Evolutionary conservation across 441 rosid genomes (phyloP), one percentile per base, ranked within the genome.

Genomic region (Eutrema salsugineum): DNA sequence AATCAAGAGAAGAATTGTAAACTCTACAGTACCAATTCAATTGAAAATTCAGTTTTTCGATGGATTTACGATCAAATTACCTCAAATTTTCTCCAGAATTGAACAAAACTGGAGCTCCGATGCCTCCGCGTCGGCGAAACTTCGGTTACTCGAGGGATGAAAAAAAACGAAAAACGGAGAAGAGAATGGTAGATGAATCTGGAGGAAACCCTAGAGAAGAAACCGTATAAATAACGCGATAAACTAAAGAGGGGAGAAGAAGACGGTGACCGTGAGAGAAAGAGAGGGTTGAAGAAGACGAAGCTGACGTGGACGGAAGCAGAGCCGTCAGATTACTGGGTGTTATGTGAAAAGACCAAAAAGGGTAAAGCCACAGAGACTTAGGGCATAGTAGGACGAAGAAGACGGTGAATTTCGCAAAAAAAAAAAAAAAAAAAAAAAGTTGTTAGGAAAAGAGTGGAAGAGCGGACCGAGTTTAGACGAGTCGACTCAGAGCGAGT

Each of bases 201-300:
- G 73, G 44, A 72, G 71, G 88, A 84, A 88, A 88, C 94, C 97
- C 97, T 89, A 91, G 82, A 43, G 36, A 68, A 6, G 48, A 63
- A 77, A 65, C 20, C 72, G 55, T 54, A 69, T 73, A 68, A 53
- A 73, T 54, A 60, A 66, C 27, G 73, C 65, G 79, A 72, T 53
- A 48, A 51, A 68, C 76, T 65, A 51, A 62, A 78, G 54, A 30
- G 78, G 78, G 72, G 75, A 78, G 73, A 56, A 67, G 76, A 74
- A 73, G 78, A 63, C 64, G 75, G 75, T 80, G 57, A 63, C 60
- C 47, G 58, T 72, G 72, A 60, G 62, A 61, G 69, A 33, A 78
- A 68, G 59, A 63, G 65, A 70, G 79, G 59, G 85, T 77, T 78
- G 97, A 81, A 82, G 97, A 87, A 84, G 97, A 86, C 94, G 97